A percentile compares a stretch with the other conserved stretches of the same genome.
phyloP scores from a whole-genome alignment of 2,329 filamentous ascomycete species.

The Epichloe scottii region DNA sequence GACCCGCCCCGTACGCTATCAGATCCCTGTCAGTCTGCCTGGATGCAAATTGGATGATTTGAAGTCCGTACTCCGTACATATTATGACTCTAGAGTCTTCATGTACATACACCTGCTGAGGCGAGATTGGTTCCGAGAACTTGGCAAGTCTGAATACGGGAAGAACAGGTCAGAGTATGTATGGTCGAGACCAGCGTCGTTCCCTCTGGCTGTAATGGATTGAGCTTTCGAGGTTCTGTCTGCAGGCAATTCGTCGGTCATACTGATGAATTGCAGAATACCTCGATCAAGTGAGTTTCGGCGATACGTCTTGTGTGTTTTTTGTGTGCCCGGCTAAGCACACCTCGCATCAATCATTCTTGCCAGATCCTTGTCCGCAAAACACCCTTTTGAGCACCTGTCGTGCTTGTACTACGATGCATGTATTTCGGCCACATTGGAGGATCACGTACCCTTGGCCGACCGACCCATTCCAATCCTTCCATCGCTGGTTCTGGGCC shows the following conservation, averaged over 20 bases:
- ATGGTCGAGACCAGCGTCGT: neutral
- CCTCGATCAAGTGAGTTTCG: neutral
- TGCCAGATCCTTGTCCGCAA: neutral
- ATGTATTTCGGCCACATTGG: neutral
- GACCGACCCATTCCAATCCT: conserved; percentile 1
- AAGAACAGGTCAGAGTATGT: neutral
- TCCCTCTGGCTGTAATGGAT: neutral
- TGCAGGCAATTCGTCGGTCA: neutral
- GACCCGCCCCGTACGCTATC: no score
- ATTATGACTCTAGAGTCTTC: no score
- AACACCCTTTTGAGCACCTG: neutral
- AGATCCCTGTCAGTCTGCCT: no score
- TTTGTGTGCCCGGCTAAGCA: neutral
- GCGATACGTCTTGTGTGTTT: neutral
- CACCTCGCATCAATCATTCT: neutral
- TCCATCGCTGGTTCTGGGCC: neutral
- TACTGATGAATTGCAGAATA: neutral
- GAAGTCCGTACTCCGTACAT: no score
- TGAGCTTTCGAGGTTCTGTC: neutral
- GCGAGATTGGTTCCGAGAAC: no score
- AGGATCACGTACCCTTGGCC: neutral
- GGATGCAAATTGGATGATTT: no score
- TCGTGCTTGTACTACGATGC: neutral
- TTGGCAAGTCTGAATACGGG: no score
- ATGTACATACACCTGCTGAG: no score